A percentile compares a stretch with the other conserved stretches of the same genome.
These are phyloP conservation scores for Linanthus parryae DNA, from an alignment of 148 eudicot species.

Conservation along the genomic window DNA sequence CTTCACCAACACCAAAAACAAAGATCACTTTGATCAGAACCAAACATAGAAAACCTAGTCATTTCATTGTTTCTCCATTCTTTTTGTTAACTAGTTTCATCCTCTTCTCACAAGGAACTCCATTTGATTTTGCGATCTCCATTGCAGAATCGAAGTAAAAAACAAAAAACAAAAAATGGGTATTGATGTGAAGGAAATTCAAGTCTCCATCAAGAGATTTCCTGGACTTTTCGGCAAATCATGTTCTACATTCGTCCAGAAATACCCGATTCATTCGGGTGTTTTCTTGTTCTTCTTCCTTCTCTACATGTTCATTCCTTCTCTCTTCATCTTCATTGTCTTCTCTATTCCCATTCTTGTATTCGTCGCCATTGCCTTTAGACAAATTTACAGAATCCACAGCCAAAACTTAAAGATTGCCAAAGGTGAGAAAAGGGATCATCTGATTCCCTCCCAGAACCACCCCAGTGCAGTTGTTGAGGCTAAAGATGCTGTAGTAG, in stretches of 20 bases:
- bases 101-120: background rate
- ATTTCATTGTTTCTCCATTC: constrained; percentile 10
- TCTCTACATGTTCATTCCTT: constrained; percentile 47
- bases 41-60: constrained; percentile 5
- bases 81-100: background rate
- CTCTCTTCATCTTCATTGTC: constrained; percentile 39
- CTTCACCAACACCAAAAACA: constrained; percentile 3
- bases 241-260: constrained; percentile 27
- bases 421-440: constrained; percentile 14
- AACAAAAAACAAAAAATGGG: constrained; percentile 31
- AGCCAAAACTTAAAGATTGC: constrained; percentile 7
- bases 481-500: too few species aligned
- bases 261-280: constrained; percentile 37
- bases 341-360: constrained; percentile 40
- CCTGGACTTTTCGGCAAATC: constrained; percentile 23
- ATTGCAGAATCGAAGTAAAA: background rate
- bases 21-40: background rate
- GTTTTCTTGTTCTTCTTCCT: constrained; percentile 33
- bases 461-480: too few species aligned
- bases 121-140: background rate
- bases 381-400: constrained; percentile 11
- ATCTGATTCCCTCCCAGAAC: too few species aligned
- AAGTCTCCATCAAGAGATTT: constrained; percentile 28
- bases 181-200: constrained; percentile 45
- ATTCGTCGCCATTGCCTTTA: constrained; percentile 28